A percentile compares a stretch with the other conserved stretches of the same genome.
Evolutionary conservation across 164 flowering plant species (phyloP).

Genomic region (Aristolochia californica): DNA sequence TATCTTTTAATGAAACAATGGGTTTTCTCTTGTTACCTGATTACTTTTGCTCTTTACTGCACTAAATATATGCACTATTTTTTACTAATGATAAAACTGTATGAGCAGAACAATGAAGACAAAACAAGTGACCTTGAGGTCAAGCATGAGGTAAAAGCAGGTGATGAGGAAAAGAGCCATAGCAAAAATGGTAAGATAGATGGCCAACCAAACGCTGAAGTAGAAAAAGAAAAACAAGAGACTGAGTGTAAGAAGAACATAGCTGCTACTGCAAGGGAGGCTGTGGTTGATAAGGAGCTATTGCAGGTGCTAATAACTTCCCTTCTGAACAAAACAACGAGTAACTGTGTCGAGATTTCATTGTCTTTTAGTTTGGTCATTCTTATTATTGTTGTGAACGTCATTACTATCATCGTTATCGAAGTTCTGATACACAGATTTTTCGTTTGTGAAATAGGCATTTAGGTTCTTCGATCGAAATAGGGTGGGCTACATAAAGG

Average conservation of each 20-base stretch:
- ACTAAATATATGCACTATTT: not conserved
- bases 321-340: not conserved
- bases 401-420: too few relatives aligned
- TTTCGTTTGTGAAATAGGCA: slow-evolving; percentile 42
- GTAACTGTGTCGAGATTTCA: not conserved
- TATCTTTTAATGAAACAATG: too few relatives aligned
- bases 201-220: slow-evolving; percentile 15
- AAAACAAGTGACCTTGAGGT: not conserved
- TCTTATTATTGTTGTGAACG: too few relatives aligned
- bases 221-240: slow-evolving; percentile 9
- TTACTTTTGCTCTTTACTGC: not conserved
- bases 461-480: slow-evolving; percentile 92
- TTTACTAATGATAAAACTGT: too few relatives aligned
- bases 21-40: not conserved
- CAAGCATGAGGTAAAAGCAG: not conserved
- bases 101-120: not conserved
- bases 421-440: not conserved
- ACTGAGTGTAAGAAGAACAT: slow-evolving; percentile 26
- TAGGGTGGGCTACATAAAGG: slow-evolving; percentile 77
- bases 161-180: not conserved
- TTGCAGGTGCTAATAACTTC: slow-evolving; percentile 38
- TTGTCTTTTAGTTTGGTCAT: not conserved
- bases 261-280: slow-evolving; percentile 21
- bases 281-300: slow-evolving; percentile 52
- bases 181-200: slow-evolving; percentile 11